A percentile compares a stretch with the other conserved stretches of the same genome.
phyloP scores from a whole-genome alignment of 768 basidiomycete genomes.

The Mycena albidolilacea region DNA sequence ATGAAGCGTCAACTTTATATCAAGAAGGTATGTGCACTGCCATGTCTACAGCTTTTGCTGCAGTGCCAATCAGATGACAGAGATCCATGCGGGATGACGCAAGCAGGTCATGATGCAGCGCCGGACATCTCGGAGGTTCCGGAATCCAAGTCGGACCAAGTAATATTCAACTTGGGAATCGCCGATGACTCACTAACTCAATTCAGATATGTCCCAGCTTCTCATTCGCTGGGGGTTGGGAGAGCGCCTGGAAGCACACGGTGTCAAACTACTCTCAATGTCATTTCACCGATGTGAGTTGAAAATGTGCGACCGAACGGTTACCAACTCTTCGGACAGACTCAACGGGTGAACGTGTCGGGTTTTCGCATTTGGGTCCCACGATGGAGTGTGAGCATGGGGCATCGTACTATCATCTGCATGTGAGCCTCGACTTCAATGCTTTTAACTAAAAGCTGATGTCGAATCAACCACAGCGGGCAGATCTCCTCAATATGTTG shows the following conservation, averaged over 20 bases:
- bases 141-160: not conserved
- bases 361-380: not conserved
- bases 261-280: not conserved
- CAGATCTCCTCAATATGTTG: slow-evolving; percentile 1
- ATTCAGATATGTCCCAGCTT: not conserved
- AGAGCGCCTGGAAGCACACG: not conserved
- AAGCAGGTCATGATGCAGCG: not conserved
- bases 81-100: no score
- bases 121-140: not conserved
- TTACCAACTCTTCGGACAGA: not conserved
- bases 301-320: not conserved
- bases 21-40: no score
- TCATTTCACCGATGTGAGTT: slow-evolving; percentile 1
- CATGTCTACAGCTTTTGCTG: no score
- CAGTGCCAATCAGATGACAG: no score
- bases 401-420: not conserved
- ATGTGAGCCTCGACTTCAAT: not conserved
- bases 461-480: not conserved
- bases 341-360: not conserved
- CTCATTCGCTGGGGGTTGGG: not conserved
- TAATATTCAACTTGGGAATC: not conserved
- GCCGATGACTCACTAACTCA: not conserved
- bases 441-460: not conserved
- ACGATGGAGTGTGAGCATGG: slow-evolving; percentile 1
- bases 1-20: no score